phyloP scores from a whole-genome alignment of 2,329 filamentous ascomycete genomes.

The Dothideomycetes sp. region DNA sequence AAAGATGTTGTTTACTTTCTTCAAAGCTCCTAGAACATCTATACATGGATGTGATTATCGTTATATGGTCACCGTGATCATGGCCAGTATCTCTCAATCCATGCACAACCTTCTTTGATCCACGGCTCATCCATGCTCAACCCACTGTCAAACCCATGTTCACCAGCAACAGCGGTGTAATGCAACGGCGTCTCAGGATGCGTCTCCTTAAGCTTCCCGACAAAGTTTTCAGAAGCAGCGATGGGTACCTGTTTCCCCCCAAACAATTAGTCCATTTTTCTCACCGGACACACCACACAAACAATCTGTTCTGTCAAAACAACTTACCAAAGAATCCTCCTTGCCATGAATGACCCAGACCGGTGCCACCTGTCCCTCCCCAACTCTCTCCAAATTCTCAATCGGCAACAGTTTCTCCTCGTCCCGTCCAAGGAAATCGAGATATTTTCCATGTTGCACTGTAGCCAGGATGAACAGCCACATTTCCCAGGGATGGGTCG shows the following conservation, averaged over 20 bases:
- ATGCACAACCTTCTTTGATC: constrained; percentile 23
- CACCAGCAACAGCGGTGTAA: constrained; percentile 24
- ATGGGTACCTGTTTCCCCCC: constrained; percentile 19
- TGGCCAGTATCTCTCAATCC: constrained; percentile 23
- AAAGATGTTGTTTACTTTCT: too few relatives aligned
- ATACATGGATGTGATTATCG: too few relatives aligned
- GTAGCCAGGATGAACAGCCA: constrained; percentile 17
- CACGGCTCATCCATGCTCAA: constrained; percentile 22
- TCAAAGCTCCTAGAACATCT: too few relatives aligned
- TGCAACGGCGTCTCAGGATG: constrained; percentile 20
- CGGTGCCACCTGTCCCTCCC: constrained; percentile 20
- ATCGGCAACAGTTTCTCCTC: constrained; percentile 22
- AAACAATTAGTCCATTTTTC: neutral
- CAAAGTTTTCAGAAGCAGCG: constrained; percentile 23
- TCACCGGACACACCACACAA: neutral
- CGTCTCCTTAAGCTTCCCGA: constrained; percentile 19
- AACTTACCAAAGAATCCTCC: constrained; percentile 23
- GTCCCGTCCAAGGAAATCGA: constrained; percentile 14
- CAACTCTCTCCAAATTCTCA: constrained; percentile 21
- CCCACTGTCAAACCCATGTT: constrained; percentile 30
- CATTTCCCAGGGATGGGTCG: constrained; percentile 11
- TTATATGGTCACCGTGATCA: too few relatives aligned
- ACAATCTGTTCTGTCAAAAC: neutral
- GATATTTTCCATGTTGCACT: constrained; percentile 16
- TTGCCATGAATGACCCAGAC: constrained; percentile 29